Base-by-base conservation (phyloP, 2,329 filamentous ascomycete species). In the Penicillium verrucosum region DNA sequence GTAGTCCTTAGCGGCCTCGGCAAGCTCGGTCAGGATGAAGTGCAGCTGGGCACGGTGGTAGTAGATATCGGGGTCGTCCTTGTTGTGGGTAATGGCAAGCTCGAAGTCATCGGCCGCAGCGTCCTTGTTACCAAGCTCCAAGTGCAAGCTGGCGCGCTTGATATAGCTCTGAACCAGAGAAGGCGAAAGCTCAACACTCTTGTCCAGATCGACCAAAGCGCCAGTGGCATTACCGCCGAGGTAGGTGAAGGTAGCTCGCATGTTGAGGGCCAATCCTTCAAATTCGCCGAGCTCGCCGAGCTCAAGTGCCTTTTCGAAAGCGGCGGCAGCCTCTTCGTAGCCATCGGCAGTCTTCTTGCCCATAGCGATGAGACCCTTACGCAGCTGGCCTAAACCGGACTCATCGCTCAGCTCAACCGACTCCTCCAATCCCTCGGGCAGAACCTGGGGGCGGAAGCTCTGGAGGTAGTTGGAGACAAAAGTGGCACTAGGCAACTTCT, bases 391-490 rank as follows among this genome's bases (percentile, higher is more conserved):
- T 79, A 89, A 89, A 67, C 92, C 93, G 44, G 86, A 90, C 44
- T 88, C 85, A 66, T 92, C 85, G 41, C 85, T 77, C 47, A 97
- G 76, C 64, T 96, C 90, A n/a, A 81, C 85, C 8, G 85, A 83
- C 65, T 95, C 90, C 58, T 93, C 92, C 51, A 99, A 81, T 12
- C 91, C 93, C 60, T 82, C 85, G 4, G 94, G 93, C 2, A 90
- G 84, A 46, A 86, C 81, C 79, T 89, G 90, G 57, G 87, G 82
- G 59, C 94, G 89, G 89, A 99, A 99, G 80, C 93, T 97, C 79
- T 97, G 93, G 32, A 99, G 88, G 77, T 99, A 99, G 82, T 99
- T 99, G 72, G 92, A 91, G 65, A 99, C 92, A 68, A 97, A 99
- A 12, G 92, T 97, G 30, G 94, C 89, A 76, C 92, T 97, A 21